Base-by-base conservation (phyloP, 352 stramenopile genomes). In the Plasmopara muralis region DNA sequence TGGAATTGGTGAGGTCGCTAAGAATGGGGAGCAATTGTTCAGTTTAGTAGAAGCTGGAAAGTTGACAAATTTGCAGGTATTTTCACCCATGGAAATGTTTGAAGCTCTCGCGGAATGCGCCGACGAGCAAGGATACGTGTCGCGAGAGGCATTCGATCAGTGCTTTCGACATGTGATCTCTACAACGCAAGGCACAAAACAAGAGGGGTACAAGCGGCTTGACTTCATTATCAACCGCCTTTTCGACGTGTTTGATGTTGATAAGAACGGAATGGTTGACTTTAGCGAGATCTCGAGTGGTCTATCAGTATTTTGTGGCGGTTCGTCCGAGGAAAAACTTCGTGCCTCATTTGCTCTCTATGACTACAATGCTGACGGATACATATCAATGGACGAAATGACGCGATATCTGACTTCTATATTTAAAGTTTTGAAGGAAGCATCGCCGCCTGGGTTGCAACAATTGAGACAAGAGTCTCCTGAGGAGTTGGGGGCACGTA, bases 351-450 rank as follows among this genome's bases (percentile, higher is more conserved):
- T 95, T 57, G 64, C 74, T n/a, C 42, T 92, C 39, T 92, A 89
- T 53, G 84, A 95, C 51, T 87, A 84, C 60, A 90, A 95, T 48
- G 81, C 75, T 9, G 83, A 95, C 42, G 83, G 85, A 0, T 83
- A 76, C 53, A 88, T 96, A 30, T 93, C 83, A 1, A 66, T 78
- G 28, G 73, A 92, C 4, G 84, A 96, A 51, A 92, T 96, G 83
- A 66, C 69, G n/a, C 67, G 65, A 16, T 93, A 94, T 60, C 59
- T 96, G 29, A 89, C 81, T 5, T 79, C 74, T n/a, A 72, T 93
- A 3, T 96, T 95, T 56, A 83, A 75, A 31, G 75, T 96, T 2
- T 57, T 96, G 3, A 85, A 89, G 33, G 76, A 94, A 34, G 82
- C 76, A 1, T 88, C 78, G 0, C 80, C 78, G 8, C 53, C 63